A percentile compares a stretch with the other conserved stretches of the same genome.
phyloP scores from a whole-genome alignment of 2,329 filamentous ascomycete genomes.

The Penicillium sp. region DNA sequence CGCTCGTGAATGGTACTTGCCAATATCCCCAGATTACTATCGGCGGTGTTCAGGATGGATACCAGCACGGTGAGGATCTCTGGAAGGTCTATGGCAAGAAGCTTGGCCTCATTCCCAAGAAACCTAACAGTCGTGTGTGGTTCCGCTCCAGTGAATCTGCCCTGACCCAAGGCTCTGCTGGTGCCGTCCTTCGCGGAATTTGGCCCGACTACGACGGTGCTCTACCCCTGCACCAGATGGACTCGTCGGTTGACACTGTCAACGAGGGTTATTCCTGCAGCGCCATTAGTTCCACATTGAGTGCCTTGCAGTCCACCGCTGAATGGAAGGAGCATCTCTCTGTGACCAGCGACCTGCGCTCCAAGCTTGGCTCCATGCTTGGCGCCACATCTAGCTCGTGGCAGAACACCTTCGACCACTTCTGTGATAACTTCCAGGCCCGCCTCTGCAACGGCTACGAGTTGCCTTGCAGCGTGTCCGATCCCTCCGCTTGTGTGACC shows the following conservation, averaged over 20 bases:
- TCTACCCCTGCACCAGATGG: slow-evolving; percentile 45
- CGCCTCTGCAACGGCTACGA: slow-evolving; percentile 47
- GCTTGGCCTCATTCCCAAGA: slow-evolving; percentile 37
- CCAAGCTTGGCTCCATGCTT: slow-evolving; percentile 37
- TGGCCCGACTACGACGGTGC: slow-evolving; percentile 40
- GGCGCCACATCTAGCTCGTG: slow-evolving; percentile 36
- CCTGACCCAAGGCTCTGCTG: slow-evolving; percentile 43
- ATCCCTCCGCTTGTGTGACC: slow-evolving; percentile 39
- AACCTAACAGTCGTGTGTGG: slow-evolving; percentile 37
- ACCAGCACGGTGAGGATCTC: slow-evolving; percentile 43
- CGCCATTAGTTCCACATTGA: slow-evolving; percentile 29
- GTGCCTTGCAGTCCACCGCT: slow-evolving; percentile 32
- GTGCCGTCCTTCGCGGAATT: slow-evolving; percentile 44
- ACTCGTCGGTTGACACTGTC: slow-evolving; percentile 41
- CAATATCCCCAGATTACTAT: slow-evolving; percentile 47
- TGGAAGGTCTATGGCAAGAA: slow-evolving; percentile 38
- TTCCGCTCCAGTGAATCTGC: slow-evolving; percentile 43
- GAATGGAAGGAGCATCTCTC: slow-evolving; percentile 43
- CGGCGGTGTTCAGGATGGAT: slow-evolving; percentile 44
- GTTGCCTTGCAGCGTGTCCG: slow-evolving; percentile 37
- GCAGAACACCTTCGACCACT: slow-evolving; percentile 45
- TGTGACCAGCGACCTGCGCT: slow-evolving; percentile 38
- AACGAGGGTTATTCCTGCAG: slow-evolving; percentile 43
- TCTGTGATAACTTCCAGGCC: slow-evolving; percentile 47
- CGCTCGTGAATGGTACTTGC: slow-evolving; percentile 41